These are phyloP conservation scores for Mariannaea elegans DNA, from an alignment of 2,329 filamentous ascomycete genomes.

Conservation along the genomic window DNA sequence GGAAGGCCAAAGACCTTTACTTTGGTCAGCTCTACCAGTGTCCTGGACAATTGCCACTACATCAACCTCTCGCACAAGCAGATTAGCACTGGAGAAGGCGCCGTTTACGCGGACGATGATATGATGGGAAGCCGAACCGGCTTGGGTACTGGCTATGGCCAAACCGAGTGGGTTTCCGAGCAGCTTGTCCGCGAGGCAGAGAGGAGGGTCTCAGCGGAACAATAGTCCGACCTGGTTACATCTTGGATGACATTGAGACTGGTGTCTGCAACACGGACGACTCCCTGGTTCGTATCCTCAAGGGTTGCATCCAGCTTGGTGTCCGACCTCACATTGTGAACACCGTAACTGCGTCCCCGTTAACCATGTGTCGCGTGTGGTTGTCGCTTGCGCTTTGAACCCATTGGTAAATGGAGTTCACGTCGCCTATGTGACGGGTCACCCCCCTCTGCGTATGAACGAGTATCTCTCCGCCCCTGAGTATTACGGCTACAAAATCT, in stretches of 20 bases:
- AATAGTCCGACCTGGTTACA: slow-evolving; percentile 85
- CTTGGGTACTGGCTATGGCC: slow-evolving; percentile 87
- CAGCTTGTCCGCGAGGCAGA: slow-evolving; percentile 81
- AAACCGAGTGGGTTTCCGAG: slow-evolving; percentile 81
- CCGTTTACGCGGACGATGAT: slow-evolving; percentile 79
- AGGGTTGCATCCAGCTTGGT: slow-evolving; percentile 84
- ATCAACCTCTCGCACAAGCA: slow-evolving; percentile 71
- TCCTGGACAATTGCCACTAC: slow-evolving; percentile 84
- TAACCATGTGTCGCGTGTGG: slow-evolving; percentile 79
- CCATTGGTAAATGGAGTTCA: slow-evolving; percentile 59
- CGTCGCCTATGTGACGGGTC: slow-evolving; percentile 81
- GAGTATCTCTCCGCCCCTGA: slow-evolving; percentile 76
- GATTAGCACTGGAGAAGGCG: slow-evolving; percentile 63
- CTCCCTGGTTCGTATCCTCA: slow-evolving; percentile 85
- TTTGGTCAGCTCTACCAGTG: slow-evolving; percentile 81
- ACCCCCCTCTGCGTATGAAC: slow-evolving; percentile 81
- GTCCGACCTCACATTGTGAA: slow-evolving; percentile 81
- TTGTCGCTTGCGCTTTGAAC: slow-evolving; percentile 76
- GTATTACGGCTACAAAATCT: slow-evolving; percentile 77
- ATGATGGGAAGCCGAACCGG: slow-evolving; percentile 78
- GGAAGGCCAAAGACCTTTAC: slow-evolving; percentile 80
- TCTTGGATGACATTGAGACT: slow-evolving; percentile 74
- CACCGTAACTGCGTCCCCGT: slow-evolving; percentile 91
- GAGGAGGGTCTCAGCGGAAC: slow-evolving; percentile 80
- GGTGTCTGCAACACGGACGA: slow-evolving; percentile 86